Evolutionary conservation across 805 yeast genomes (phyloP), one percentile per base, ranked within the genome.

Genomic region (Ogataea corticis): DNA sequence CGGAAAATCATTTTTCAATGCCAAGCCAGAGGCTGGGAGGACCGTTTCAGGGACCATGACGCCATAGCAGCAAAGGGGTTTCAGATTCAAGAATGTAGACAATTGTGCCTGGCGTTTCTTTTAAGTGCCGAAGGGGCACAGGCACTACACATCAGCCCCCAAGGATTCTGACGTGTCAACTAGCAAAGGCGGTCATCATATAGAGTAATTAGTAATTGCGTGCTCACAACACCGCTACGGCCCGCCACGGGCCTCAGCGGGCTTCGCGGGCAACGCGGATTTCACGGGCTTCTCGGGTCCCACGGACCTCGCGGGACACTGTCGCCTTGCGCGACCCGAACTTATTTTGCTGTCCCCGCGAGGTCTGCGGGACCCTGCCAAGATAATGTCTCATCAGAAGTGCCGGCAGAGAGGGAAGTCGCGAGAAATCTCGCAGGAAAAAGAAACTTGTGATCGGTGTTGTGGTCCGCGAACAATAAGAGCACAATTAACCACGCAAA

Each of bases 331-430:
- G n/a, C n/a, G n/a, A n/a, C n/a, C n/a, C n/a, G n/a, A n/a, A n/a
- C n/a, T n/a, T n/a, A n/a, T n/a, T n/a, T n/a, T n/a, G n/a, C n/a
- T n/a, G n/a, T n/a, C n/a, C n/a, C n/a, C n/a, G n/a, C n/a, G n/a
- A n/a, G n/a, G n/a, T n/a, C n/a, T n/a, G n/a, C n/a, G n/a, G n/a
- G 46, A 44, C 46, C 46, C 46, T 44, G 46, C 46, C 46, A 42
- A 42, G 46, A 42, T 6, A 42, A 36, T 13, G 25, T 27, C 32
- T 16, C 23, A 16, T 28, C 29, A 21, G 7, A 37, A 25, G 31
- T 21, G 40, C 32, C 27, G 25, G 40, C 40, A 30, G 25, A 23
- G 27, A 27, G 25, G 40, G 40, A 37, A 16, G 23, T 28, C 27
- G 40, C 40, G 40, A 25, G 40, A 37, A 37, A 37, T 37, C 40